Percentiles rank a stretch among this genome's conserved stretches.
Evolutionary conservation across 306 rosid species (phyloP).

Genomic region (Gastrolobium villosum): DNA sequence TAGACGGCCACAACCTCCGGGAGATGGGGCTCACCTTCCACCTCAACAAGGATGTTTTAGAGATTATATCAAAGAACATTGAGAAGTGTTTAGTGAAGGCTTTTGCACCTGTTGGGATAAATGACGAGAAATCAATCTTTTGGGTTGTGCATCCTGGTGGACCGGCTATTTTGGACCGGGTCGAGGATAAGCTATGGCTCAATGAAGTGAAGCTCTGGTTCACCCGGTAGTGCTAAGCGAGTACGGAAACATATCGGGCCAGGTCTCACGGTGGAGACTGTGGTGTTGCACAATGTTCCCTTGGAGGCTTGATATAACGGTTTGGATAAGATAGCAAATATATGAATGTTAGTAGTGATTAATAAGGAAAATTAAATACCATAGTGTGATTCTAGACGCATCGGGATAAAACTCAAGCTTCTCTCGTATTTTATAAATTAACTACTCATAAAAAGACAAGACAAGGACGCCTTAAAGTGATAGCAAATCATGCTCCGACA

Average conservation of each 20-base stretch:
- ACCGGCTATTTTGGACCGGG: slow-evolving; percentile 71
- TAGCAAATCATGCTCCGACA: no score
- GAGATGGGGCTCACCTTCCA: slow-evolving; percentile 71
- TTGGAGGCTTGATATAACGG: neutral
- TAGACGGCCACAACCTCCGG: slow-evolving; percentile 64
- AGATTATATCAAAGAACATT: slow-evolving; percentile 66
- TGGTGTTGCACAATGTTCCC: slow-evolving; percentile 55
- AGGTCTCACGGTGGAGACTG: slow-evolving; percentile 67
- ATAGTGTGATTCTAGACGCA: no score
- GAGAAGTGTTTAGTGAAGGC: slow-evolving; percentile 67
- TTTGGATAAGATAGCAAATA: neutral
- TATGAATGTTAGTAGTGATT: neutral
- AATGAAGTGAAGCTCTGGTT: slow-evolving; percentile 56
- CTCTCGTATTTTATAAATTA: no score
- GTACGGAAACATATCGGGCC: slow-evolving; percentile 75
- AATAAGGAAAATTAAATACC: neutral
- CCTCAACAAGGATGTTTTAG: slow-evolving; percentile 63
- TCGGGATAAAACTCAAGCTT: no score
- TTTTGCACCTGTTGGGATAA: slow-evolving; percentile 58
- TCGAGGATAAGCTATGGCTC: slow-evolving; percentile 57
- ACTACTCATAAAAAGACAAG: no score
- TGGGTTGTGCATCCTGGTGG: slow-evolving; percentile 82
- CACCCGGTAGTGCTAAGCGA: slow-evolving; percentile 61
- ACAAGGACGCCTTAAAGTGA: no score
- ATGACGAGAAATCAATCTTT: slow-evolving; percentile 67